A percentile compares a stretch with the other conserved stretches of the same genome.
These are phyloP conservation scores for Xylaria cubensis DNA, from an alignment of 495 filamentous ascomycete genomes.

Conservation along the genomic window DNA sequence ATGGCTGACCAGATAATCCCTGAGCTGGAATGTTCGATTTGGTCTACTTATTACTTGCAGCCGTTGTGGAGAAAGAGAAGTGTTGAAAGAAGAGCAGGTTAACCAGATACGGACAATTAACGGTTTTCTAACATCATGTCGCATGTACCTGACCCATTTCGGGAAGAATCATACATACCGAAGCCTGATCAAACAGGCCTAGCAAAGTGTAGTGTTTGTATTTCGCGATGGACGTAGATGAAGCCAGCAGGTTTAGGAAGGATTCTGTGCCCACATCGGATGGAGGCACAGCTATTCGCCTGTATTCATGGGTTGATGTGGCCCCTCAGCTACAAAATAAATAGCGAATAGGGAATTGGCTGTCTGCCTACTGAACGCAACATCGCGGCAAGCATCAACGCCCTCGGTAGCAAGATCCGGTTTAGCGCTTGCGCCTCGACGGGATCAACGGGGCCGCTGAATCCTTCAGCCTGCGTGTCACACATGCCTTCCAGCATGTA, in stretches of 20 bases:
- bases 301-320: background rate
- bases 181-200: conserved; percentile 8
- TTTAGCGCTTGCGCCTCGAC: conserved; percentile 35
- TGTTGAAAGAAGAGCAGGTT: conserved; percentile 7
- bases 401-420: conserved; percentile 38
- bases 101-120: conserved; percentile 24
- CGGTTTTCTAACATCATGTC: conserved; percentile 4
- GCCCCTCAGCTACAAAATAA: conserved; percentile 18
- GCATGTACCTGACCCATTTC: conserved; percentile 11
- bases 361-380: conserved; percentile 24
- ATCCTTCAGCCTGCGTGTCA: conserved; percentile 18
- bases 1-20: conserved; percentile 26
- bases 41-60: conserved; percentile 1
- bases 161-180: background rate
- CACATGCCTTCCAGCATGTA: background rate
- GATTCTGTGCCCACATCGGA: conserved; percentile 3
- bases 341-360: background rate
- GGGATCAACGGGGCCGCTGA: conserved; percentile 12
- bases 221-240: background rate
- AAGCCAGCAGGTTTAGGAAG: background rate
- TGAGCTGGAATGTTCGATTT: background rate
- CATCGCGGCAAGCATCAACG: conserved; percentile 18
- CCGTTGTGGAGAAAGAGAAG: background rate
- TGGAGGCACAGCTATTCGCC: background rate
- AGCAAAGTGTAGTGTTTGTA: conserved; percentile 12